These are phyloP conservation scores for Starmerella roubikii DNA, from an alignment of 805 yeast species.

Conservation along the genomic window DNA sequence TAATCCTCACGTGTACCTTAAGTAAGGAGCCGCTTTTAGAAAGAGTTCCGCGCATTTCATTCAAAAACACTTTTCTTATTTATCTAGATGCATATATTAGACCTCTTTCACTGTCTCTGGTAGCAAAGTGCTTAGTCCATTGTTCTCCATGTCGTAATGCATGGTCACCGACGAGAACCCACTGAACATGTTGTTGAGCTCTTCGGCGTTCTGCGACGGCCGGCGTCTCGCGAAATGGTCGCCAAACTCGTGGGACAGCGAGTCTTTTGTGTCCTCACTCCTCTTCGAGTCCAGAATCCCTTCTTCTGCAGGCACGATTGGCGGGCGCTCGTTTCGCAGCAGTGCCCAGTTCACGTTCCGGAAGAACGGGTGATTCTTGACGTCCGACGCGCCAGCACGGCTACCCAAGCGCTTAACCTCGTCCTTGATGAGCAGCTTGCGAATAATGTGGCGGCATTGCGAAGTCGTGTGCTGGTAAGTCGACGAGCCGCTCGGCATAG, in stretches of 20 bases:
- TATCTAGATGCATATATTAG: neutral
- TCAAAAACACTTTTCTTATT: no score
- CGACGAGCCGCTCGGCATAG: slow-evolving; percentile 23
- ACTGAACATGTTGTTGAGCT: slow-evolving; percentile 18
- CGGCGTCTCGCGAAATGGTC: slow-evolving; percentile 19
- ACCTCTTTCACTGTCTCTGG: slow-evolving; percentile 4
- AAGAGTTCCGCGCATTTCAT: neutral
- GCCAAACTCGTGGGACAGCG: slow-evolving; percentile 20
- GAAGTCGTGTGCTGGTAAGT: slow-evolving; percentile 46
- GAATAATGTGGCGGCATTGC: slow-evolving; percentile 63
- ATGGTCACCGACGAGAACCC: slow-evolving; percentile 21
- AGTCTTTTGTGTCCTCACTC: slow-evolving; percentile 12
- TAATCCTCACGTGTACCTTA: neutral
- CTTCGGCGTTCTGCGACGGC: slow-evolving; percentile 17
- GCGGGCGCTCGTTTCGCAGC: slow-evolving; percentile 83
- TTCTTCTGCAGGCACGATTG: slow-evolving; percentile 74
- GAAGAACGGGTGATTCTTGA: slow-evolving; percentile 82
- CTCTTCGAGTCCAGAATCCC: neutral
- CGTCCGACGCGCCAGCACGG: slow-evolving; percentile 86
- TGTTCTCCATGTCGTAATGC: slow-evolving; percentile 18
- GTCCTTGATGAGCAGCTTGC: slow-evolving; percentile 74
- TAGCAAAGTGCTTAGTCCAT: slow-evolving; percentile 4
- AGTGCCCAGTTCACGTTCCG: slow-evolving; percentile 92
- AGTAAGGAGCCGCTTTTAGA: neutral
- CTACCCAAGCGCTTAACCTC: slow-evolving; percentile 83